A percentile compares a stretch with the other conserved stretches of the same genome.
Evolutionary conservation across 2,329 filamentous ascomycete genomes (phyloP).

Genomic region (Trichoderma sp.): DNA sequence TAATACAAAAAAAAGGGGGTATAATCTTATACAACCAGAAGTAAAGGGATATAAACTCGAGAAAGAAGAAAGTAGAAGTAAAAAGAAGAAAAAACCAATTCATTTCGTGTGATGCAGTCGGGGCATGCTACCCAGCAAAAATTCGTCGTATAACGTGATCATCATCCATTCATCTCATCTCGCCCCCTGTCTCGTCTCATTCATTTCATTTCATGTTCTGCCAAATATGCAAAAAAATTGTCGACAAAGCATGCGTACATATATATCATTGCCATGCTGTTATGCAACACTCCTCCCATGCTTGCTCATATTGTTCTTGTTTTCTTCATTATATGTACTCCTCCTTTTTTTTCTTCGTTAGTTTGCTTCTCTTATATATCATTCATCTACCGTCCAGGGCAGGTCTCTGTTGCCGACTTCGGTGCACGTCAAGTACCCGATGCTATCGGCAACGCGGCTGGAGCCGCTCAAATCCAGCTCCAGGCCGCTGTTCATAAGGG

Average conservation of each 20-base stretch:
- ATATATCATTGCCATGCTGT: neutral
- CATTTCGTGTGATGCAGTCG: neutral
- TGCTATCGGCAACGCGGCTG: conserved; percentile 43
- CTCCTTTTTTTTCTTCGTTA: neutral
- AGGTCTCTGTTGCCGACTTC: conserved; percentile 51
- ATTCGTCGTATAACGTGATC: conserved; percentile 8
- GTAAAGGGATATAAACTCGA: neutral
- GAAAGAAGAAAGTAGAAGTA: neutral
- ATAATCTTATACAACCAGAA: conserved; percentile 21
- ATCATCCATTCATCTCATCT: neutral
- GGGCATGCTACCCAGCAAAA: neutral
- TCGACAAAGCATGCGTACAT: neutral
- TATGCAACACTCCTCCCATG: neutral
- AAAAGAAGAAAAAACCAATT: neutral
- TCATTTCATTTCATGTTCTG: neutral
- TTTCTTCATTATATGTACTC: neutral
- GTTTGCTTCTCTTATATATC: neutral
- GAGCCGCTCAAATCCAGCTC: conserved; percentile 68
- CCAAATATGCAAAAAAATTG: neutral
- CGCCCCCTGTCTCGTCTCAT: neutral
- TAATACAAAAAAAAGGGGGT: conserved; percentile 10
- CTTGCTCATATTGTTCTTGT: neutral
- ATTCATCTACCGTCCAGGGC: conserved; percentile 49
- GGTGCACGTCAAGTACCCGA: conserved; percentile 55
- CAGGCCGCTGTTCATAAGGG: conserved; percentile 81